Evolutionary conservation across 164 flowering plant species (phyloP), one percentile per base, ranked within the genome.

Genomic region (Warburgia ugandensis): DNA sequence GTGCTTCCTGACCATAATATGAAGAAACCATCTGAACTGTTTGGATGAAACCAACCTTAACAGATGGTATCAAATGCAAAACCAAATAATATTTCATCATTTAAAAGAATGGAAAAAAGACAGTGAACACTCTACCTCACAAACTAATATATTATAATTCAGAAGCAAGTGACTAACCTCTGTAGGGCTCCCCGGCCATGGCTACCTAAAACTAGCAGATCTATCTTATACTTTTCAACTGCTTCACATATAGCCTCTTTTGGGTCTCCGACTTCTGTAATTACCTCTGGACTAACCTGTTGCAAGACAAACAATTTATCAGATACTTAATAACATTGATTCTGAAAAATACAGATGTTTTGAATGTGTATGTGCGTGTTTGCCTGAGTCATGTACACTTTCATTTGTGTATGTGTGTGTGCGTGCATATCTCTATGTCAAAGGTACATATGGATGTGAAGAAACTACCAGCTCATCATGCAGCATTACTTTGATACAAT

Each of bases 141-240:
- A n/a, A n/a, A n/a, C n/a, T n/a, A n/a, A n/a, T n/a, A n/a, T n/a
- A n/a, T n/a, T n/a, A n/a, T n/a, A n/a, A n/a, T n/a, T n/a, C 19
- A 17, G 6, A 43, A 51, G 35, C 41, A 46, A 35, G 27, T 9
- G 33, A 62, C 69, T 51, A 14, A 84, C 94, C 94, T 74, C 56
- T 73, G 29, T 5, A 81, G 33, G 47, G 60, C 67, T 42, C 79
- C 77, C 1, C 71, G 68, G 9, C 82, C 67, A 53, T 72, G 74
- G 66, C 70, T 78, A 3, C 88, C 94, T 19, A 84, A 3, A 11
- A 81, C 67, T 45, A 84, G 83, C 33, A 84, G 36, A 25, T 68
- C 30, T 20, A 78, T 42, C 1, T 71, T 51, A 10, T 33, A 66
- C 60, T 74, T 84, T 25, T 77, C 71, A 13, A 63, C 92, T 3